A percentile compares a stretch with the other conserved stretches of the same genome.
These are phyloP conservation scores for Calocybe gangraenosa DNA, from an alignment of 768 basidiomycete species.

Conservation along the genomic window DNA sequence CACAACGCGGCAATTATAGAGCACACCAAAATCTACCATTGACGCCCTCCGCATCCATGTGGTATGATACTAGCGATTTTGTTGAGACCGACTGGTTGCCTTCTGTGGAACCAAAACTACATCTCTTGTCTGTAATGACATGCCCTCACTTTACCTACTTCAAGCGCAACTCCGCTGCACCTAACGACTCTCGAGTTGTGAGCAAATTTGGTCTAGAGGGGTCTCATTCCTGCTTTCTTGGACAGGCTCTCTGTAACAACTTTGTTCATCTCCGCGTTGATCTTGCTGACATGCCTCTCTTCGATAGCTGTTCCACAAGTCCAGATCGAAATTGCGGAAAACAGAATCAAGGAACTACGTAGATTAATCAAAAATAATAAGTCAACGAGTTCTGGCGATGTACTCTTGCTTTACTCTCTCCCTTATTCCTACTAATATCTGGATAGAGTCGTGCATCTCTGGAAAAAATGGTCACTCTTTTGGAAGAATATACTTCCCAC, in stretches of 20 bases:
- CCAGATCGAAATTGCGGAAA: slow-evolving; percentile 56
- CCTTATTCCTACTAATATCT: not conserved
- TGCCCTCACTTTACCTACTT: slow-evolving; percentile 86
- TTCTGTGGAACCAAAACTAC: slow-evolving; percentile 49
- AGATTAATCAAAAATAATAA: slow-evolving; percentile 16
- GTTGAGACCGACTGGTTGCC: slow-evolving; percentile 71
- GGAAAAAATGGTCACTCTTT: slow-evolving; percentile 50
- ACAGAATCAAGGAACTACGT: slow-evolving; percentile 51
- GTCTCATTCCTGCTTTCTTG: slow-evolving; percentile 79
- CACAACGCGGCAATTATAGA: slow-evolving; percentile 45
- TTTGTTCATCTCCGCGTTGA: not conserved
- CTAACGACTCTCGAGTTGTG: slow-evolving; percentile 35
- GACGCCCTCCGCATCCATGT: slow-evolving; percentile 45
- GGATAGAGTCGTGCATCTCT: slow-evolving; percentile 15
- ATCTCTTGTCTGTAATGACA: slow-evolving; percentile 66
- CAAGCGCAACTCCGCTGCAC: slow-evolving; percentile 49
- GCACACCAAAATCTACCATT: slow-evolving; percentile 40
- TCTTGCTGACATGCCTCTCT: slow-evolving; percentile 10
- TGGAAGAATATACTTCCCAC: slow-evolving; percentile 58
- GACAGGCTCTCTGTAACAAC: slow-evolving; percentile 61
- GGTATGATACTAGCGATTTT: slow-evolving; percentile 82
- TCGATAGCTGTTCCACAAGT: slow-evolving; percentile 54
- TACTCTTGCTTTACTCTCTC: not conserved
- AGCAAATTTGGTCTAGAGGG: slow-evolving; percentile 87
- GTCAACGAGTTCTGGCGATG: slow-evolving; percentile 6